These are phyloP conservation scores for Alternaria consortialis DNA, from an alignment of 2,329 filamentous ascomycete genomes.

Conservation along the genomic window DNA sequence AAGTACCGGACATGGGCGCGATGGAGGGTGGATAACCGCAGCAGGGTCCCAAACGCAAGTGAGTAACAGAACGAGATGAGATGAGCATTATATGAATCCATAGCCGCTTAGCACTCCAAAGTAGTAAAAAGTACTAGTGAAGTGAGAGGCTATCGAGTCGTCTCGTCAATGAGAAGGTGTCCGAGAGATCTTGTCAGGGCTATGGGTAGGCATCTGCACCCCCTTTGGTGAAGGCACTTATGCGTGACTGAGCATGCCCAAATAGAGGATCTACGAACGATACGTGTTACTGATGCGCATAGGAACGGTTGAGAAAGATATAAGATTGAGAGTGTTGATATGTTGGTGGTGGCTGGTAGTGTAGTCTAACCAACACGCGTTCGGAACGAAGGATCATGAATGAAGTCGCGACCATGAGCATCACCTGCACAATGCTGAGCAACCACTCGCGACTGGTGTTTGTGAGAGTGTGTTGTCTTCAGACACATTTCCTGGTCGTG, in stretches of 20 bases:
- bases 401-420: not conserved
- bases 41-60: not conserved
- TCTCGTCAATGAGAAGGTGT: not conserved
- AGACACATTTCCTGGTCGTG: not conserved
- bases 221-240: not conserved
- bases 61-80: not conserved
- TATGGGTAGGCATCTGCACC: not conserved
- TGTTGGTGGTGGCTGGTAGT: not conserved
- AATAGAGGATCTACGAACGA: not conserved
- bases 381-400: not conserved
- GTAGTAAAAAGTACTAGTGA: too few relatives aligned
- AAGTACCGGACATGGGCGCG: not conserved
- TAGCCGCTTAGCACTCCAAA: not conserved
- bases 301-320: too few relatives aligned
- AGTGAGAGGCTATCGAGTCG: not conserved
- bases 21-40: not conserved
- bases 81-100: not conserved
- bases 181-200: not conserved
- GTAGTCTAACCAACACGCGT: not conserved
- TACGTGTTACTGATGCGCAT: accelerated
- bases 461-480: not conserved
- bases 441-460: not conserved
- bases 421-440: not conserved
- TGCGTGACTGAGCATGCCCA: not conserved
- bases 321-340: not conserved